Evolutionary conservation across 768 basidiomycete genomes (phyloP), one percentile per base, ranked within the genome.

Genomic region (Suillus placidus): DNA sequence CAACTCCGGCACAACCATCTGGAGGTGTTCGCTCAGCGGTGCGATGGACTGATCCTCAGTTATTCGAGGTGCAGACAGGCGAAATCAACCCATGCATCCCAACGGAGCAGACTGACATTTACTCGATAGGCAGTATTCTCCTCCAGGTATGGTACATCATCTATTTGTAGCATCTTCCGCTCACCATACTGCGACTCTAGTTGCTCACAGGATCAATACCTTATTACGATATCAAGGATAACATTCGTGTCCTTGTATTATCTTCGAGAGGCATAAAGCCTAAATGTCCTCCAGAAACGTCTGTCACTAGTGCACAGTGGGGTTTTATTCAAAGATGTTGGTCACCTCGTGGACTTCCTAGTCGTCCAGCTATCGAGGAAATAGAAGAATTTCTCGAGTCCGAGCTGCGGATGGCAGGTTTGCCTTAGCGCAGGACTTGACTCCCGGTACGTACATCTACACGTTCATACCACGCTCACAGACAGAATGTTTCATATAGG

Each of bases 271-370:
- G 43, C 10, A 34, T 37, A 7, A 66, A 35, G 4, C 67, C 64
- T 0, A 30, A 4, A 55, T 56, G 60, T 23, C 60, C 64, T 14
- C 16, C 1, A 7, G 38, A n/a, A 35, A 10, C 40, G 1, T 26
- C 23, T 35, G 35, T 66, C 43, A 62, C 64, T 1, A 56, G 62
- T 10, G n/a, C 14, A 35, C 60, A 55, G 10, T 67, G 60, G 64
- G 13, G 34, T n/a, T 62, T 62, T 26, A 62, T 67, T 32, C 42
- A 66, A 30, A 18, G 58, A 42, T 67, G 67, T 12, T 67, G 67
- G 67, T 45, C 49, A 7, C 40, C 54, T 14, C 12, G 23, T 13
- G 63, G 20, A 42, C 20, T 23, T 57, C 2, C 12, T 4, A 20
- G 42, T 13, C 67, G 67, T 38, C 60, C 64, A 0, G 55, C 67